Base-by-base conservation (phyloP, 192 early-diverging fungal species). In the Mortierella hygrophila region DNA sequence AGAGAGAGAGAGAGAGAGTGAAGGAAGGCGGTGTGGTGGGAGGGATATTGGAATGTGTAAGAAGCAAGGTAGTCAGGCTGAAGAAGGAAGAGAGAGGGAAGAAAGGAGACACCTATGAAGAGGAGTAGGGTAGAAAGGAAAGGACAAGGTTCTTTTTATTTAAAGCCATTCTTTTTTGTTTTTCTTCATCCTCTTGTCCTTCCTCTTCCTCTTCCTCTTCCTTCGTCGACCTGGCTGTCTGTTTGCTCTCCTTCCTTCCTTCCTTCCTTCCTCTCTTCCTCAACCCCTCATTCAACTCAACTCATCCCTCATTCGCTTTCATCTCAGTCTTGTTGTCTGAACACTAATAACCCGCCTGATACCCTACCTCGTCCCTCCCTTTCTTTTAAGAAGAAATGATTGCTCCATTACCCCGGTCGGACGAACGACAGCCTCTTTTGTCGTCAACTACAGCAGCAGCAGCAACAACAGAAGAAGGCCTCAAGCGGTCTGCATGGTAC, bases 381-480 rank as follows among this genome's bases (percentile, higher is more conserved):
- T 21, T 4, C 49, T 20, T 21, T 20, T 20, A 52, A 52, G 49
- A 52, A 52, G 18, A 49, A 21, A 83, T 83, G 81, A 88, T 82
- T 55, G 74, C 82, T 20, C 78, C 87, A 38, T 78, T 83, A 3
- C 77, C 80, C 3, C 71, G 75, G 79, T 54, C 70, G 23, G 82
- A 65, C n/a, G 84, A 86, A 57, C 44, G 68, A 32, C 70, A 57
- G 54, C 78, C 87, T 20, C 47, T 82, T 72, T 75, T 83, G 38
- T 37, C 42, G 6, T 32, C 38, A 55, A 20, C 68, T 20, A 38
- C 46, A 20, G 40, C 8, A 38, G 26, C 55, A 8, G 32, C 46
- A 20, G 21, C 8, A 38, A 44, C 69, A 8, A 32, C 40, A 54
- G 49, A 52, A 20, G 13, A 57, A 65, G 75, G 46, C 38, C 71